phyloP scores from a whole-genome alignment of 306 rosid genomes.

The Abrus precatorius region DNA sequence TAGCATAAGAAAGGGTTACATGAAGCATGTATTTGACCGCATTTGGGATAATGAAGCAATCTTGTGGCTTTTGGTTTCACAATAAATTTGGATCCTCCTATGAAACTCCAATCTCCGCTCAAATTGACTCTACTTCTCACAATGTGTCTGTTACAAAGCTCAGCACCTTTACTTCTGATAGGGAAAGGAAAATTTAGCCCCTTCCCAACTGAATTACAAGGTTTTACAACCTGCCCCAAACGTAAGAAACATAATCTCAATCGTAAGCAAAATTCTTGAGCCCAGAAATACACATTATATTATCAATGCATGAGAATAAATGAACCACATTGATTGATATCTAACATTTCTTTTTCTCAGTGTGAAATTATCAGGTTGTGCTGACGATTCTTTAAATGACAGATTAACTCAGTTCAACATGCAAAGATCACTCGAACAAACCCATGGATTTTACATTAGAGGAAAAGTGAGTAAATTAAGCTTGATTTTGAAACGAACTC shows the following conservation, averaged over 20 bases:
- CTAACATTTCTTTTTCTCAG: not conserved
- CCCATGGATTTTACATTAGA: not conserved
- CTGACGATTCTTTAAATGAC: constrained; percentile 7
- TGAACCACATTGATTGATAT: constrained; percentile 17
- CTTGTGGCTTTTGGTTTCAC: constrained; percentile 63
- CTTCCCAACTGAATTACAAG: constrained; percentile 48
- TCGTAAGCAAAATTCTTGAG: constrained; percentile 29
- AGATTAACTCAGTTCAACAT: constrained; percentile 11
- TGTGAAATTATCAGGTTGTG: constrained; percentile 10
- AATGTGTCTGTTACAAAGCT: constrained; percentile 50
- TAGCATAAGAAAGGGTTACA: constrained; percentile 61
- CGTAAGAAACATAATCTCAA: constrained; percentile 44
- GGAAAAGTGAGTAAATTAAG: constrained; percentile 23
- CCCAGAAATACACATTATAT: constrained; percentile 33
- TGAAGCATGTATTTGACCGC: constrained; percentile 66
- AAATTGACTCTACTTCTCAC: constrained; percentile 43
- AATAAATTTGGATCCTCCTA: constrained; percentile 73
- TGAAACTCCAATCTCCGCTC: constrained; percentile 76
- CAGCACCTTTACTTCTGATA: constrained; percentile 55
- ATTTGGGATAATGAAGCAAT: constrained; percentile 52
- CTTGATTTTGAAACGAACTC: no score
- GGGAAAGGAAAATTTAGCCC: constrained; percentile 51
- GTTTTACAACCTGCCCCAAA: constrained; percentile 58
- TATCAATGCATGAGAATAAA: constrained; percentile 11
- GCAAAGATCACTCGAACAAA: constrained; percentile 31